These are phyloP conservation scores for Rubia balearica DNA, from an alignment of 305 asterid species.

Conservation along the genomic window DNA sequence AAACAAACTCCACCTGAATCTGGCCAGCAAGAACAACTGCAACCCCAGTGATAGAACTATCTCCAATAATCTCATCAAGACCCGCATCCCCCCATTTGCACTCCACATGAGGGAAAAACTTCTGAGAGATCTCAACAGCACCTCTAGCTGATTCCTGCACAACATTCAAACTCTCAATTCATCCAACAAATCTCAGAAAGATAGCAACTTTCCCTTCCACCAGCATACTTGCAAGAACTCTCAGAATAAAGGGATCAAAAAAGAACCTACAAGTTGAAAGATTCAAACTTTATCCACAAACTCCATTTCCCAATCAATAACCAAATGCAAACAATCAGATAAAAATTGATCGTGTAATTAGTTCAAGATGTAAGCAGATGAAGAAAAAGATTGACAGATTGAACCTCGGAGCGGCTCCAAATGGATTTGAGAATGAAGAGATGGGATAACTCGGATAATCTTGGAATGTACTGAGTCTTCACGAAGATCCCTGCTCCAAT, in stretches of 20 bases:
- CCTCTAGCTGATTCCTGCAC: conserved; percentile 73
- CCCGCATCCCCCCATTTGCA: conserved; percentile 88
- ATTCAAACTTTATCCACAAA: background rate
- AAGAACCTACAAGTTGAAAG: background rate
- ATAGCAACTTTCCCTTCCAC: background rate
- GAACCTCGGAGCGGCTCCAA: conserved; percentile 85
- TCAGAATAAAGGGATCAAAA: background rate
- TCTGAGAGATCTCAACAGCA: conserved; percentile 72
- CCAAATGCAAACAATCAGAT: background rate
- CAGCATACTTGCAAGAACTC: background rate
- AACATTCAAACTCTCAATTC: conserved; percentile 10
- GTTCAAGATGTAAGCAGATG: too few species aligned
- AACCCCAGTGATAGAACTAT: conserved; percentile 65
- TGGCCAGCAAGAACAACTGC: conserved; percentile 93
- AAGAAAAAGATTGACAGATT: background rate
- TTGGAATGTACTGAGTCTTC: conserved; percentile 64
- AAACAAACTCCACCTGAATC: conserved; percentile 42
- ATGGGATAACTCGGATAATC: conserved; percentile 75
- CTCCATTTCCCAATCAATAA: background rate
- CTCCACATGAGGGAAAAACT: conserved; percentile 69
- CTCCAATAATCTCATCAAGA: conserved; percentile 63
- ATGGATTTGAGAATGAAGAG: conserved; percentile 55
- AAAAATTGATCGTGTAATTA: background rate
- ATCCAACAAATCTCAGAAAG: background rate
- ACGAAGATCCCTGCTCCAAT: conserved; percentile 91